Percentiles rank a stretch among this genome's conserved stretches.
Evolutionary conservation across 140 eudicot species (phyloP).

Genomic region (Anethum foeniculum): DNA sequence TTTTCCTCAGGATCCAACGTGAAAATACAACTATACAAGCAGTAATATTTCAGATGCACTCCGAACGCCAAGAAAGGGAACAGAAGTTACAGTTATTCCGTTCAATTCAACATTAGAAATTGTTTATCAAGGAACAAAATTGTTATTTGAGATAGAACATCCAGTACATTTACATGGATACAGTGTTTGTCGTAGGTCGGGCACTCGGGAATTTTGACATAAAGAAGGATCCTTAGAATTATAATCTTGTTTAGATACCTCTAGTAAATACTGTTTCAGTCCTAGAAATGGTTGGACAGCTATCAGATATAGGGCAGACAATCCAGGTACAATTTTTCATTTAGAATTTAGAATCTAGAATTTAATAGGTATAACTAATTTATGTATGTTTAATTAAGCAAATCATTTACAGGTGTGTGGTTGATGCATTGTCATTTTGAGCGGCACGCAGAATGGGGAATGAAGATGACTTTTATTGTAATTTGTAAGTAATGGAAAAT

Average conservation of each 20-base stretch:
- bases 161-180: conserved; percentile 73
- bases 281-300: conserved; percentile 54
- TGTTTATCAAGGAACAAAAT: conserved; percentile 46
- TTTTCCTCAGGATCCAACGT: conserved; percentile 37
- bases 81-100: conserved; percentile 36
- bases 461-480: background rate
- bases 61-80: conserved; percentile 5
- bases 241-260: conserved; percentile 59
- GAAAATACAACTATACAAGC: conserved; percentile 34
- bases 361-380: no score
- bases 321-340: conserved; percentile 38
- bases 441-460: background rate
- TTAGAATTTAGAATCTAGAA: no score
- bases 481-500: background rate
- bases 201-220: conserved; percentile 50
- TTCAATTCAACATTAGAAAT: conserved; percentile 31
- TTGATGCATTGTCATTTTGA: no score
- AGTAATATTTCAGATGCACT: background rate
- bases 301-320: conserved; percentile 48
- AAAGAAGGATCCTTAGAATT: conserved; percentile 32
- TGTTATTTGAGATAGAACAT: conserved; percentile 41
- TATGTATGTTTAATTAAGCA: background rate
- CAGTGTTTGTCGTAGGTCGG: conserved; percentile 53
- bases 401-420: background rate
- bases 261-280: conserved; percentile 47